Conservation (phyloP, 306 rosid species). For the Comarum palustre region DNA sequence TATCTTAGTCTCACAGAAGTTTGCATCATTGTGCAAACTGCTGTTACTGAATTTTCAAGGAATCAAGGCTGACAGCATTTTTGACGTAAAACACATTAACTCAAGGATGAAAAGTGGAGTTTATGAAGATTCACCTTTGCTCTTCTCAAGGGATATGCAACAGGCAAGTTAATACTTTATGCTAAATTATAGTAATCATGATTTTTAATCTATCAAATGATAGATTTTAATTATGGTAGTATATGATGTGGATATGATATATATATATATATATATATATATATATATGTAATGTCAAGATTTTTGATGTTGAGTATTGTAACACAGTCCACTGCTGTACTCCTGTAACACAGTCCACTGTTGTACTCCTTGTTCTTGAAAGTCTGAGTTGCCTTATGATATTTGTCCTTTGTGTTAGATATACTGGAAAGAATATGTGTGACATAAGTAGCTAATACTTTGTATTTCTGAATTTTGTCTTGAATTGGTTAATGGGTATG, state of each 20-base stretch:
- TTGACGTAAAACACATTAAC: conserved; percentile 67
- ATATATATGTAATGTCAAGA: background rate
- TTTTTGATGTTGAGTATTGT: background rate
- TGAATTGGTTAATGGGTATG: background rate
- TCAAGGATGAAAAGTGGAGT: conserved; percentile 65
- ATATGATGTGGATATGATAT: background rate
- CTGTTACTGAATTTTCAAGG: conserved; percentile 68
- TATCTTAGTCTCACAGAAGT: conserved; percentile 66
- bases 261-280: background rate
- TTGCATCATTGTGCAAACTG: conserved; percentile 59
- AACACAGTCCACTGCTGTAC: background rate
- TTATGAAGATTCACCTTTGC: conserved; percentile 68
- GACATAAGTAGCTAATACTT: background rate
- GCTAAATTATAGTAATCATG: background rate
- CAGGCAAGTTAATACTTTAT: conserved; percentile 50
- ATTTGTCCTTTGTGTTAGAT: background rate
- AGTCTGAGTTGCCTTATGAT: background rate
- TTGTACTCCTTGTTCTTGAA: background rate
- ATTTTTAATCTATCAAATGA: background rate
- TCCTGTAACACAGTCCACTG: background rate
- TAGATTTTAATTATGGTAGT: background rate
- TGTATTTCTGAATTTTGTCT: background rate
- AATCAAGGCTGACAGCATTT: conserved; percentile 56
- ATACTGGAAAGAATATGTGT: background rate
- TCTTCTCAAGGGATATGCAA: conserved; percentile 76